Conservation (phyloP, 225 moss, liverwort and hornwort species). For the Thuidium tamariscinum region DNA sequence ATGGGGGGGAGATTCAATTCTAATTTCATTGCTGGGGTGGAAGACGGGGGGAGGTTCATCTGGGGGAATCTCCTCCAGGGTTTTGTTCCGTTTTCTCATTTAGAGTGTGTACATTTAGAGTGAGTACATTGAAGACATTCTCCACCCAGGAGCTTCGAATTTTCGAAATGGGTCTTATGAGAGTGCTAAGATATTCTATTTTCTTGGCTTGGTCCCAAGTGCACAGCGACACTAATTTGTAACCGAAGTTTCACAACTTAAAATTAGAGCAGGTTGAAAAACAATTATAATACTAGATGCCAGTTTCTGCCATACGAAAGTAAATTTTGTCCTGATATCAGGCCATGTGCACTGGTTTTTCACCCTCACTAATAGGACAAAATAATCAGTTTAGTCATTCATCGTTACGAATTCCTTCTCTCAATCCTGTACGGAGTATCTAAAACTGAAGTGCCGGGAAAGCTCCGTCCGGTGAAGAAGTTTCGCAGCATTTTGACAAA, state of each 20-base stretch:
- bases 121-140: background rate
- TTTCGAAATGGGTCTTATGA: background rate
- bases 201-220: background rate
- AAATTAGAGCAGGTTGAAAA: background rate
- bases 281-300: background rate
- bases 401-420: background rate
- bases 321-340: background rate
- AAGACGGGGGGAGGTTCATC: background rate
- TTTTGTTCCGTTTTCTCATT: background rate
- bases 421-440: background rate
- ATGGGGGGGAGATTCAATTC: background rate
- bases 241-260: background rate
- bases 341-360: background rate
- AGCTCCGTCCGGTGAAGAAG: background rate
- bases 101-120: background rate
- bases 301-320: background rate
- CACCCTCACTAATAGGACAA: background rate
- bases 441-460: background rate
- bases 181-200: background rate
- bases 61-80: background rate
- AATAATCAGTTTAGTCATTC: background rate
- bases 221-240: too few species aligned
- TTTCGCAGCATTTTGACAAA: background rate
- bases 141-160: background rate
- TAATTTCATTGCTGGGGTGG: background rate